Evolutionary conservation across 2,329 filamentous ascomycete species (phyloP), one percentile per base, ranked within the genome.

Genomic region (Xylaria multiplex): DNA sequence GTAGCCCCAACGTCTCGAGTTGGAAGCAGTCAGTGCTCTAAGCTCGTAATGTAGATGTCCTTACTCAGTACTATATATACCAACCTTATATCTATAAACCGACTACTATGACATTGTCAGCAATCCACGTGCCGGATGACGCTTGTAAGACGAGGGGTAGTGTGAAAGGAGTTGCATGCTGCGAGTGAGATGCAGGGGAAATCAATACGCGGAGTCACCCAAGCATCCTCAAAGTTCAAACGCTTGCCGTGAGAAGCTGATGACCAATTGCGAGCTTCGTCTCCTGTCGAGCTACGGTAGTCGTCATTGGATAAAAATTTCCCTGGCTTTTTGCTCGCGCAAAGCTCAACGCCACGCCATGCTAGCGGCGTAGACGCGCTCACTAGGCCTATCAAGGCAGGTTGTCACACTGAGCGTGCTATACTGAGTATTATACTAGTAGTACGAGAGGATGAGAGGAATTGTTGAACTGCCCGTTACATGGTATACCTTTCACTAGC

Each of bases 311-410:
- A 46, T 19, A n/a, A 6, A 19, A 19, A 27, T 27, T 24, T 42
- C 13, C 50, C 22, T 22, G 24, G 48, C 27, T 30, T 42, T 40
- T 32, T 43, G 27, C 48, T 59, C 30, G 22, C 46, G 49, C 35
- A 27, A 48, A n/a, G 27, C 16, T 14, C 30, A 27, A 45, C 40
- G 48, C 37, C 30, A 32, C 60, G 37, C 43, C 53, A 37, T 55
- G 7, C 22, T 55, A 43, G n/a, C 16, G 35, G 37, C 35, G 45
- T 50, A 14, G 35, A 27, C 19, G 27, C 40, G 6, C 46, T 49
- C 45, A 37, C 63, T 64, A 63, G 55, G 22, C 64, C 55, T 50
- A 56, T 63, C 60, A 30, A 64, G 64, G 59, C 59, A 66, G 55
- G 40, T 46, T 35, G 24, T 37, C 32, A 42, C 52, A 13, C 30